Evolutionary conservation across 2,329 filamentous ascomycete genomes (phyloP), one percentile per base, ranked within the genome.

Genomic region (Albophoma yamanashiensis): DNA sequence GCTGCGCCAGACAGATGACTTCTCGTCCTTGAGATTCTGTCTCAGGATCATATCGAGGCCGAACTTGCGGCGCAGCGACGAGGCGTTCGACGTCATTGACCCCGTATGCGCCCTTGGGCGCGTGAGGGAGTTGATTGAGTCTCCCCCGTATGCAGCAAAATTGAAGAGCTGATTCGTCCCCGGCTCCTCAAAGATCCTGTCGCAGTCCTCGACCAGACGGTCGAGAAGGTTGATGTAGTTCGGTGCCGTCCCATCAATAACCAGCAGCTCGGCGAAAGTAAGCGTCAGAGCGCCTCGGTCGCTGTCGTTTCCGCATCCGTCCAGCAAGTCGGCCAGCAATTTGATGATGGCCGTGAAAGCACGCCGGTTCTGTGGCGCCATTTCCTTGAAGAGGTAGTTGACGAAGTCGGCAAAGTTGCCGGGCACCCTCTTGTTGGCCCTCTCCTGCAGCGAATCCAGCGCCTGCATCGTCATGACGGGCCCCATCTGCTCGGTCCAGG

Each of bases 161-260:
- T 66, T 69, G 65, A 74, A 73, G 58, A 77, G 73, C 60, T 80
- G 73, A 25, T 75, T 73, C 58, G 76, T 61, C 60, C 72, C 72
- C 4, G 76, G 68, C 61, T 89, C 86, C 58, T 92, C 89, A 67
- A 96, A 96, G n/a, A 97, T 86, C 38, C 86, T 84, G 60, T 96
- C 91, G 63, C 89, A 91, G 69, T 96, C 92, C 64, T 96, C 90
- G 0, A 97, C 91, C 27, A 97, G 82, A 25, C 91, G 86, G 74
- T 97, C 92, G 55, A 97, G 79, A 17, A 97, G 77, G 59, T 93
- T 94, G 66, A 97, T 92, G 70, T 93, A 94, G 63, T 92, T 84
- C 61, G 90, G 86, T 1, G 92, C 86, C 62, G 87, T 85, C 8
- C 87, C 89, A 61, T 92, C 88, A 5, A 86, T 83, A 2, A 94